Percentiles rank a stretch among this genome's conserved stretches.
These are phyloP conservation scores for Jasminum sambac DNA, from an alignment of 257 asterid genomes.

Conservation along the genomic window DNA sequence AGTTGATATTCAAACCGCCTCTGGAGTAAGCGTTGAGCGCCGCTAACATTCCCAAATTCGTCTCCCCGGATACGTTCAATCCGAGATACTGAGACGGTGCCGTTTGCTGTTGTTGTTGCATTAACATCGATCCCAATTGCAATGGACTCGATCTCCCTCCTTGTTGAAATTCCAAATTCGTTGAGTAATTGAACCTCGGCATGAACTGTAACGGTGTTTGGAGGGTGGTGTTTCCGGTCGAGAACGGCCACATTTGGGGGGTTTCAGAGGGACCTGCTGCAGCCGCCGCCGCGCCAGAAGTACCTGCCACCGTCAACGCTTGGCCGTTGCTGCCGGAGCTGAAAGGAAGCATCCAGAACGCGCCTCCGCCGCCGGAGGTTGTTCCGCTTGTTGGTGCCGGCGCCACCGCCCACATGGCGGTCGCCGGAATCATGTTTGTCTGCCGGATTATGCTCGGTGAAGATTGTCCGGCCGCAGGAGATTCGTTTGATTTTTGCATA, in stretches of 20 bases:
- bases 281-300: conserved; percentile 20
- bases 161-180: conserved; percentile 51
- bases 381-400: conserved; percentile 33
- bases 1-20: conserved; percentile 42
- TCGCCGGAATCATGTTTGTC: conserved; percentile 39
- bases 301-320: conserved; percentile 5
- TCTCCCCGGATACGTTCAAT: conserved; percentile 49
- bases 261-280: conserved; percentile 34
- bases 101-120: conserved; percentile 37
- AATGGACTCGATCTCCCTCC: conserved; percentile 38
- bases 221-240: conserved; percentile 36
- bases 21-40: conserved; percentile 58
- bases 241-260: conserved; percentile 66
- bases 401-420: conserved; percentile 67
- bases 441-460: conserved; percentile 41
- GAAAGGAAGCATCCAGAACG: conserved; percentile 78
- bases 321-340: conserved; percentile 24
- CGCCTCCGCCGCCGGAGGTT: conserved; percentile 32
- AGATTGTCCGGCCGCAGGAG: conserved; percentile 32
- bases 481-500: conserved; percentile 35
- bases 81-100: conserved; percentile 60
- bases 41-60: conserved; percentile 70
- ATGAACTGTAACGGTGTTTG: conserved; percentile 55
- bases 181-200: conserved; percentile 56
- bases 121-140: conserved; percentile 49